Conservation (phyloP, 352 stramenopile species). For the Thraustochytrium sp. region DNA sequence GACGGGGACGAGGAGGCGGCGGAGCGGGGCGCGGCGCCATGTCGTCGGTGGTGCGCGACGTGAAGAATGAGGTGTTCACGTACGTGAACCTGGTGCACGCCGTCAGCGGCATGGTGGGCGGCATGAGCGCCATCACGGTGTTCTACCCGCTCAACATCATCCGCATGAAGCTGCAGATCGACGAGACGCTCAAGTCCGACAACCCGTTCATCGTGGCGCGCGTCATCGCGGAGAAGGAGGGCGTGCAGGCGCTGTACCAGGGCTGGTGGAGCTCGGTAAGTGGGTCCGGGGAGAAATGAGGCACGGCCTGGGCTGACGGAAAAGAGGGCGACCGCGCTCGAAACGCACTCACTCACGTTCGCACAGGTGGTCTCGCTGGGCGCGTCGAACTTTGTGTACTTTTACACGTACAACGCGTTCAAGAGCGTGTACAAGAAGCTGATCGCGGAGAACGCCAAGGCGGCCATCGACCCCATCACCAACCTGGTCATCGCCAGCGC, state of each 20-base stretch:
- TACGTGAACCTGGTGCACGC: constrained; percentile 44
- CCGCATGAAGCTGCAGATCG: constrained; percentile 40
- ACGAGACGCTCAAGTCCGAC: constrained; percentile 29
- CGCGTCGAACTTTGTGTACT: constrained; percentile 77
- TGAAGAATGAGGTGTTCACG: constrained; percentile 42
- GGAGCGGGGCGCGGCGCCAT: no score
- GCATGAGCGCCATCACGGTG: constrained; percentile 45
- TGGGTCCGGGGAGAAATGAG: not conserved
- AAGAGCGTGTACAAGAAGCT: constrained; percentile 61
- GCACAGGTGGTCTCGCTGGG: constrained; percentile 49
- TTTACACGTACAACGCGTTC: constrained; percentile 65
- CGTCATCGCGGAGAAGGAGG: constrained; percentile 40
- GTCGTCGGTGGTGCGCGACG: no score
- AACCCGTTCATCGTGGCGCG: constrained; percentile 10
- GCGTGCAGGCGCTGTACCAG: constrained; percentile 43
- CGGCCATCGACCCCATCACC: constrained; percentile 33
- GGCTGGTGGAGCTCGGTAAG: constrained; percentile 31
- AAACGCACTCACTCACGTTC: no score
- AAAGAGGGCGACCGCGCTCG: no score
- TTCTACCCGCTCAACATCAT: constrained; percentile 53
- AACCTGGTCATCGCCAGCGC: constrained; percentile 36
- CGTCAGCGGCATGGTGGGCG: constrained; percentile 28
- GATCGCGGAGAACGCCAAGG: constrained; percentile 27
- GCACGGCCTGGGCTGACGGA: no score
- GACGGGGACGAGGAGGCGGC: no score